Evolutionary conservation across 306 rosid genomes (phyloP), one percentile per base, ranked within the genome.

Genomic region (Inga leiocalycina): DNA sequence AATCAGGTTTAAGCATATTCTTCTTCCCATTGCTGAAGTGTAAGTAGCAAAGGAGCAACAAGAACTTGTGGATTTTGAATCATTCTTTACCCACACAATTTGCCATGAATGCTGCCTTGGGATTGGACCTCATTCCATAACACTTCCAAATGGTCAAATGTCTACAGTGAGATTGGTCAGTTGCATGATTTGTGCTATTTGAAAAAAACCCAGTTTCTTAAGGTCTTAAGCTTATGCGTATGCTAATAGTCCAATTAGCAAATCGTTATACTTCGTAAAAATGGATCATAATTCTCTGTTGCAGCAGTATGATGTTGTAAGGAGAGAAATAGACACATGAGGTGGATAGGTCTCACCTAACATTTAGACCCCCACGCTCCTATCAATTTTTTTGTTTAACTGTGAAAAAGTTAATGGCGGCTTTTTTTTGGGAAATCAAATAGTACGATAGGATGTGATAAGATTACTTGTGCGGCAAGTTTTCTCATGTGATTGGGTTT

Each of bases 71-170:
- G 97, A 96, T 86, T 96, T 96, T 89, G 94, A 92, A 8, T 96
- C 99, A 10, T 96, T 91, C 91, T 96, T 96, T 82, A 93, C 99
- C 79, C 97, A 92, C 81, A 91, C 97, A 71, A 90, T 93, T 86
- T 96, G 97, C 90, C 99, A 96, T 46, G 99, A 96, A 88, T 96
- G 99, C 88, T 93, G 98, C 92, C 99, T 93, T 74, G 98, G 99
- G 83, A 96, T 96, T 78, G 98, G 99, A 84, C 99, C 99, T 75
- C 98, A 93, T 90, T 82, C 90, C 75, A 93, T 93, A 83, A 86
- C 81, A 76, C 98, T 93, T 88, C 98, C 98, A 74, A 88, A 86
- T 89, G 99, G 99, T 71, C 86, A 84, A 69, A 76, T 84, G 81
- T 96, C 98, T 78, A 96, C 98, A 54, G 98, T 96, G 72, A 88